These are phyloP conservation scores for Ophiocordyceps sinensis DNA, from an alignment of 2,329 filamentous ascomycete genomes.

Conservation along the genomic window DNA sequence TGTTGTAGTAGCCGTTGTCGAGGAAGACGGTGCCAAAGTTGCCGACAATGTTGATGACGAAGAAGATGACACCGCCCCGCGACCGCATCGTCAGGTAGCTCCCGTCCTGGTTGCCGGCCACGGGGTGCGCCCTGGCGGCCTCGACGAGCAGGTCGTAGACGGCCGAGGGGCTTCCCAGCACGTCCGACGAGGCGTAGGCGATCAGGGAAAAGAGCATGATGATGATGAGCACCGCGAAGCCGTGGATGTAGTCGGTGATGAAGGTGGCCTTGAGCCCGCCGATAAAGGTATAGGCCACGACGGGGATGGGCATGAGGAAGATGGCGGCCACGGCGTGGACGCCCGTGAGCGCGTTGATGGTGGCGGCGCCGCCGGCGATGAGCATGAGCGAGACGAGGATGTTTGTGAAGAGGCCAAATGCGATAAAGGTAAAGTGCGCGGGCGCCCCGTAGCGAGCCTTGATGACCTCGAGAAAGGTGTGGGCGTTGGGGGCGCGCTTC, in stretches of 20 bases:
- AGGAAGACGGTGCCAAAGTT: slow-evolving; percentile 78
- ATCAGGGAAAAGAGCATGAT: slow-evolving; percentile 77
- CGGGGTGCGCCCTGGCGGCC: slow-evolving; percentile 55
- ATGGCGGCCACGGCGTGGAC: slow-evolving; percentile 56
- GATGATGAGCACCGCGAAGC: slow-evolving; percentile 70
- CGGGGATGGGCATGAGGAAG: slow-evolving; percentile 11
- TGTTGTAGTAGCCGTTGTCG: slow-evolving; percentile 86
- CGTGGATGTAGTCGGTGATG: slow-evolving; percentile 76
- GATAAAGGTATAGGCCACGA: slow-evolving; percentile 59
- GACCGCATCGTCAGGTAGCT: slow-evolving; percentile 74
- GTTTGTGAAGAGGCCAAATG: slow-evolving; percentile 73
- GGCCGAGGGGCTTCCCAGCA: slow-evolving; percentile 58
- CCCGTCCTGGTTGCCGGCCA: slow-evolving; percentile 65
- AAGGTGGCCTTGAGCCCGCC: slow-evolving; percentile 80
- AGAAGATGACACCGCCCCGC: slow-evolving; percentile 67
- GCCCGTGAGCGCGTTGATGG: slow-evolving; percentile 32
- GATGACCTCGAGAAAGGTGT: slow-evolving; percentile 73
- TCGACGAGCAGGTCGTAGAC: slow-evolving; percentile 67
- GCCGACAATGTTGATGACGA: slow-evolving; percentile 75
- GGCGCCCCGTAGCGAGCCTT: slow-evolving; percentile 59
- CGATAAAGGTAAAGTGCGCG: slow-evolving; percentile 66
- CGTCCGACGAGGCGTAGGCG: slow-evolving; percentile 58
- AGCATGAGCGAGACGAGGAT: slow-evolving; percentile 83
- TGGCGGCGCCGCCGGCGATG: slow-evolving; percentile 59
- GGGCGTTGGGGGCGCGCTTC: slow-evolving; percentile 72